These are phyloP conservation scores for Leccinum broughii DNA, from an alignment of 768 basidiomycete species.

Conservation along the genomic window DNA sequence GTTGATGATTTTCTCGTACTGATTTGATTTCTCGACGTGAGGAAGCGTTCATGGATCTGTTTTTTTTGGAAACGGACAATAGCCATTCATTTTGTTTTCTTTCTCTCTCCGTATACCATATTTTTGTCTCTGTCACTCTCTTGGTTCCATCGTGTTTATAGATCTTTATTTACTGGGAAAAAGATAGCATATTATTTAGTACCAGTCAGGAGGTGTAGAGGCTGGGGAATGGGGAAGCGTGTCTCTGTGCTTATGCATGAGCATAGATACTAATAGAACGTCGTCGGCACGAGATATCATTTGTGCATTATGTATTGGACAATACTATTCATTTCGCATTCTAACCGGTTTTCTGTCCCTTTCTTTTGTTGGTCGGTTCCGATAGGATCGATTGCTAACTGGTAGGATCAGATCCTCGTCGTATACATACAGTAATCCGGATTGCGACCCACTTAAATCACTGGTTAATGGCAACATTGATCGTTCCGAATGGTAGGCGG, in stretches of 20 bases:
- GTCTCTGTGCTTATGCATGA: background rate
- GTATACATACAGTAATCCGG: background rate
- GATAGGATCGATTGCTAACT: background rate
- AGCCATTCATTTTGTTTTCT: background rate
- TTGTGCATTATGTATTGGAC: background rate
- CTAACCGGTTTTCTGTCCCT: no score
- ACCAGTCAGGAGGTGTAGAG: background rate
- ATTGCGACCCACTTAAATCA: background rate
- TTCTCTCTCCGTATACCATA: background rate
- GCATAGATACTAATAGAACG: background rate
- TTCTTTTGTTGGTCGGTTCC: background rate
- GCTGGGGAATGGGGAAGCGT: background rate
- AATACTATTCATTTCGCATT: background rate
- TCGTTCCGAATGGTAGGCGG: background rate
- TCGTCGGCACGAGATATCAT: background rate
- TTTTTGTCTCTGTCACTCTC: background rate
- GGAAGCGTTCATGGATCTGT: background rate
- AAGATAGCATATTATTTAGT: background rate
- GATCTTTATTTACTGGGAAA: background rate
- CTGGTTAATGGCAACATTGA: background rate
- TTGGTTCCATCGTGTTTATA: background rate
- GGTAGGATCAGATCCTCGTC: background rate
- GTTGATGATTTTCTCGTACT: conserved; percentile 81
- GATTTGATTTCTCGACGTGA: conserved; percentile 4
- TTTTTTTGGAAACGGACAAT: background rate